These are phyloP conservation scores for Thecaphora frezii DNA, from an alignment of 1,284 basidiomycete genomes.

Conservation along the genomic window DNA sequence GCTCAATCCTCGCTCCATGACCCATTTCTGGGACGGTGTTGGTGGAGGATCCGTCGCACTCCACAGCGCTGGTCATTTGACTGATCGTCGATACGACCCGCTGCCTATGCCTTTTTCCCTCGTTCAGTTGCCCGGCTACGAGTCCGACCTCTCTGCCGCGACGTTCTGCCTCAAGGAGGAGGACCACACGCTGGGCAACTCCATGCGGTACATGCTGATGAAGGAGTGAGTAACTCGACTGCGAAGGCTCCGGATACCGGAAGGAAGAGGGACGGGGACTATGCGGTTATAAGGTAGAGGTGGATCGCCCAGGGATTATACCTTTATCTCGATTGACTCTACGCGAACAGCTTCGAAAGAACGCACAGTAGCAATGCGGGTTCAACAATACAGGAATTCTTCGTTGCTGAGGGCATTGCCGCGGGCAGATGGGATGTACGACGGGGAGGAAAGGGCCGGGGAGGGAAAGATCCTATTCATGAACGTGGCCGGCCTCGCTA, in stretches of 20 bases:
- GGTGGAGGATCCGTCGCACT: no score
- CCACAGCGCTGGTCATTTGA: no score
- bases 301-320: constrained; percentile 34
- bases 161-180: constrained; percentile 92
- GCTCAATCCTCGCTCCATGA: no score
- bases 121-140: constrained; percentile 67
- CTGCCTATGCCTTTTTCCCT: neutral
- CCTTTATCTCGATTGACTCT: constrained; percentile 19
- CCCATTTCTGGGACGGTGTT: no score
- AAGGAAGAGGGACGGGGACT: no score
- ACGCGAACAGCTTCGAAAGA: constrained; percentile 32
- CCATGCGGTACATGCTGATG: constrained; percentile 96
- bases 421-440: no score
- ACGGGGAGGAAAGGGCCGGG: no score
- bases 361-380: constrained; percentile 46
- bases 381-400: constrained; percentile 57
- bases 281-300: no score
- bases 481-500: no score
- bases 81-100: no score
- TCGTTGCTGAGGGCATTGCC: constrained; percentile 55
- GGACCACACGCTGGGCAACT: constrained; percentile 92
- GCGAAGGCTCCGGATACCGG: no score
- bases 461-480: no score
- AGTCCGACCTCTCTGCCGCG: constrained; percentile 80
- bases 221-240: constrained; percentile 75